Conservation (phyloP, 192 early-diverging fungal species). For the Glomus cerebriforme region DNA sequence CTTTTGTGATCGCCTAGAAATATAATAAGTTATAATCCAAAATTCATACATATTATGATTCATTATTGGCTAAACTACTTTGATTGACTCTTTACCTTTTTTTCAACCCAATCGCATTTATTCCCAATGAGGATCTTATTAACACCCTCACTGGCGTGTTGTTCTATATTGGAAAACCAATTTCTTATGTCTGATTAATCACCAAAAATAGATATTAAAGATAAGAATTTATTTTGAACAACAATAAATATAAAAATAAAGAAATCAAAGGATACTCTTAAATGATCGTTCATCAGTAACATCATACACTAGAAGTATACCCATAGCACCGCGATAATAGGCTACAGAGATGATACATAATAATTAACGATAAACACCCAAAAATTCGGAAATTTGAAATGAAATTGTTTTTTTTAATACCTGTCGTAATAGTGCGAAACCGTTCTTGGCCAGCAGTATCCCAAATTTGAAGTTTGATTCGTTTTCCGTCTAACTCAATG, state of each 20-base stretch:
- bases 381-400: not conserved
- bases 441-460: constrained; percentile 99
- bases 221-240: constrained; percentile 14
- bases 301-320: constrained; percentile 97
- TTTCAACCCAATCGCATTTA: constrained; percentile 98
- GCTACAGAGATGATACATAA: too few species aligned
- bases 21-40: not conserved
- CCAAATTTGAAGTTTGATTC: constrained; percentile 99
- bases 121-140: constrained; percentile 99
- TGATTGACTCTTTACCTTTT: constrained; percentile 59
- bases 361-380: not conserved
- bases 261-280: constrained; percentile 67
- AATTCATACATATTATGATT: too few species aligned
- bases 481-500: constrained; percentile 97
- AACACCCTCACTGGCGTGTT: constrained; percentile 98
- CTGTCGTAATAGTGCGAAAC: constrained; percentile 98
- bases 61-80: too few species aligned
- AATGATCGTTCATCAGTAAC: constrained; percentile 98
- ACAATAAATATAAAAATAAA: not conserved
- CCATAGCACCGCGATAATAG: constrained; percentile 99
- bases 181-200: constrained; percentile 84
- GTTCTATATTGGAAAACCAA: constrained; percentile 99
- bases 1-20: constrained; percentile 84
- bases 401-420: constrained; percentile 42
- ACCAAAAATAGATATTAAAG: not conserved